Conservation (phyloP, 2,329 filamentous ascomycete species). For the Ophiocordyceps camponoti-floridani region DNA sequence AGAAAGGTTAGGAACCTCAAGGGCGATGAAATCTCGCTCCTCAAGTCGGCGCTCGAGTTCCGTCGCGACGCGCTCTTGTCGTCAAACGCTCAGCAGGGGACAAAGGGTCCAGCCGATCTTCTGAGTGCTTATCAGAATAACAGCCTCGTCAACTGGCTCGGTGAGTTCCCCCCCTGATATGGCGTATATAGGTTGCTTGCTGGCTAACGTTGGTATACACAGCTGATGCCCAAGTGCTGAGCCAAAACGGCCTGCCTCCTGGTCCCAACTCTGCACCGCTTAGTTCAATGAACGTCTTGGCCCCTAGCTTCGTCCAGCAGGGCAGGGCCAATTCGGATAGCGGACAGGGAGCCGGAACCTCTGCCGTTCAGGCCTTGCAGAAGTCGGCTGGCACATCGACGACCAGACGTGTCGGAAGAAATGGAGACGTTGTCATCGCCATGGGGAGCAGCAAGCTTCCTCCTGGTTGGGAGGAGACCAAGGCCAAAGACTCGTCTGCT, state of each 20-base stretch:
- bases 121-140: constrained; percentile 8
- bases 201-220: not conserved
- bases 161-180: constrained; percentile 7
- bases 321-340: constrained; percentile 2
- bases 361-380: constrained; percentile 8
- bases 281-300: constrained; percentile 4
- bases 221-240: constrained; percentile 13
- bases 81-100: constrained; percentile 1
- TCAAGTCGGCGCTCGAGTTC: constrained; percentile 14
- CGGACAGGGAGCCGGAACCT: not conserved
- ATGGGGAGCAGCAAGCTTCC: constrained; percentile 4
- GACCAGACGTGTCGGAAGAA: not conserved
- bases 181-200: not conserved
- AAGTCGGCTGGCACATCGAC: constrained; percentile 11
- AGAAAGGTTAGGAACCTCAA: constrained; percentile 10
- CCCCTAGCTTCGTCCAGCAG: constrained; percentile 5
- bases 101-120: constrained; percentile 9
- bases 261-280: constrained; percentile 7
- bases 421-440: constrained; percentile 4
- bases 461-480: not conserved
- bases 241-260: constrained; percentile 11
- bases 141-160: constrained; percentile 18
- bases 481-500: not conserved
- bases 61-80: constrained; percentile 12
- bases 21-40: constrained; percentile 11